Base-by-base conservation (phyloP, 768 basidiomycete genomes). In the Clavulina sp. region DNA sequence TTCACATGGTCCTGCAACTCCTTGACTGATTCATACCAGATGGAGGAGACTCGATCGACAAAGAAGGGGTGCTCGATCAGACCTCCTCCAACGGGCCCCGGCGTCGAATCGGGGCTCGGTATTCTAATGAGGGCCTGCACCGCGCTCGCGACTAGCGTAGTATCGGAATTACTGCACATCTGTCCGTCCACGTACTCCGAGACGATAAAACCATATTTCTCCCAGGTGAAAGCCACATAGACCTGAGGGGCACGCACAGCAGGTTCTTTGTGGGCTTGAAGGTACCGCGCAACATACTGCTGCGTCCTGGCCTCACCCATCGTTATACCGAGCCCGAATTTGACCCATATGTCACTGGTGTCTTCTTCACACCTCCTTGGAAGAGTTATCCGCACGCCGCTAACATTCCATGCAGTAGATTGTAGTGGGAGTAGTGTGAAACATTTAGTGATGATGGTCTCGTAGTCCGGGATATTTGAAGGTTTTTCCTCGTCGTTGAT, bases 1-100 rank as follows among this genome's bases (percentile, higher is more conserved):
- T 51, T 51, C 23, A 51, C 36, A 38, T 51, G 50, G 13, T 41
- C 24, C 38, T 51, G 28, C n/a, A 41, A 38, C 50, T 51, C 50
- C 41, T 51, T 19, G 24, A 38, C 40, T n/a, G 40, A 38, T n/a
- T 51, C 26, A 36, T 51, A 51, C 4, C 4, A 38, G 33, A 51
- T 7, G 26, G 3, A 24, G 13, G 50, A 47, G 5, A 4, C 40
- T 36, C 33, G 24, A 18, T 51, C 4, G 50, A 13, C 16, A 40
- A 51, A 51, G 26, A 51, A 51, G 50, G 28, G 28, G 50, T 51
- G 50, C 13, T 26, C 29, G 3, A 41, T n/a, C 13, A 28, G 24
- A 16, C 50, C 50, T 16, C 43, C 43, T 19, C 50, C 50, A 18
- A 51, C 29, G 50, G 40, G 50, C 5, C 50, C 50, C 4, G 50